Evolutionary conservation across 1,139 yeast species (phyloP).

Genomic region (Blastobotrys niveus): DNA sequence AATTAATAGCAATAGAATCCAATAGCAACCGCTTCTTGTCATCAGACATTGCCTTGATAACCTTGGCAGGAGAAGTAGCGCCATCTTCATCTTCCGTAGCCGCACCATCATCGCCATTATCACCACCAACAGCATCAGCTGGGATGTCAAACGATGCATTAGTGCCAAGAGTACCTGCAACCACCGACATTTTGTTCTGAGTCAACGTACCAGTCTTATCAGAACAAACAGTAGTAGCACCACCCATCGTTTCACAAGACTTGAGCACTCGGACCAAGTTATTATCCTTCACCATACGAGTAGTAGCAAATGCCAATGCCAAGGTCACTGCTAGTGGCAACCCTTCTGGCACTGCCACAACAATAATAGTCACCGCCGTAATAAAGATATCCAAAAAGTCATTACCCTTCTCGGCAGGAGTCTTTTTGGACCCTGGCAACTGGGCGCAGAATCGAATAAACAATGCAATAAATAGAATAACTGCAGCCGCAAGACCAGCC

Average conservation of each 20-base stretch:
- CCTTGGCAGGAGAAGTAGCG: constrained; percentile 27
- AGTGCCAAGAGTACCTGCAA: constrained; percentile 60
- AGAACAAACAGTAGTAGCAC: constrained; percentile 94
- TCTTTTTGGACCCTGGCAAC: constrained; percentile 46
- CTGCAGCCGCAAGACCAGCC: constrained; percentile 83
- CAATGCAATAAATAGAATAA: constrained; percentile 67
- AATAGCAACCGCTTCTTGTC: constrained; percentile 41
- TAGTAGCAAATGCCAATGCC: constrained; percentile 95
- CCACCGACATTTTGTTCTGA: constrained; percentile 87
- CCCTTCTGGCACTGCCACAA: constrained; percentile 98
- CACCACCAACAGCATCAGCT: constrained; percentile 16
- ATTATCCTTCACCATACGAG: constrained; percentile 95
- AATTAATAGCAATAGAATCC: constrained; percentile 67
- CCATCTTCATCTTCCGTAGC: too few species aligned
- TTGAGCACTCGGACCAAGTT: constrained; percentile 89
- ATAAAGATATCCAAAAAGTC: constrained; percentile 79
- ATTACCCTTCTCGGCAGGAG: constrained; percentile 75
- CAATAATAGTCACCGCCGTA: constrained; percentile 86
- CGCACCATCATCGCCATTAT: constrained; percentile 24
- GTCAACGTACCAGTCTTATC: constrained; percentile 97
- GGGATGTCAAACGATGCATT: constrained; percentile 33
- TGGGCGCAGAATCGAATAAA: constrained; percentile 71
- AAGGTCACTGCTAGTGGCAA: constrained; percentile 93
- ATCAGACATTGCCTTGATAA: background rate
- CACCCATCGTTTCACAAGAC: constrained; percentile 98